Percentiles rank a stretch among this genome's conserved stretches.
phyloP scores from a whole-genome alignment of 805 yeast genomes.

The Saccharomycopsis schoenii region DNA sequence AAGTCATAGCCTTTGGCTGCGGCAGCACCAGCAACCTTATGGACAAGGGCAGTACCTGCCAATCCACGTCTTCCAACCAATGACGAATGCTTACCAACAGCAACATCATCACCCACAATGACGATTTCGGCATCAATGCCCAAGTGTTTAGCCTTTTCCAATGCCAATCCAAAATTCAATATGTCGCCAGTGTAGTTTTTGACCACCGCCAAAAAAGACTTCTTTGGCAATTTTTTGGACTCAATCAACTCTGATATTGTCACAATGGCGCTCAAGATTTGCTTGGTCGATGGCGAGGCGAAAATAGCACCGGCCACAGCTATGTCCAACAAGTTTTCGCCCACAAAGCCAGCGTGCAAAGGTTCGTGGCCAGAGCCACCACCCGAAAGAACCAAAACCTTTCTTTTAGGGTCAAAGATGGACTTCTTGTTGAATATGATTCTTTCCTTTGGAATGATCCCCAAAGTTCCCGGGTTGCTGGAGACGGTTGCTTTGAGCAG shows the following conservation, averaged over 20 bases:
- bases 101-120: slow-evolving; percentile 84
- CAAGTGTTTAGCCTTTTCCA: slow-evolving; percentile 72
- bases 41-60: slow-evolving; percentile 84
- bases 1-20: slow-evolving; percentile 37
- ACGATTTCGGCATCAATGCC: slow-evolving; percentile 67
- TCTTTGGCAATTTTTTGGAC: slow-evolving; percentile 29
- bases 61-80: slow-evolving; percentile 91
- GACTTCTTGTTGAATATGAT: slow-evolving; percentile 35
- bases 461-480: slow-evolving; percentile 41
- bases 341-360: slow-evolving; percentile 84
- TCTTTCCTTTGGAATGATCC: slow-evolving; percentile 44
- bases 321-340: slow-evolving; percentile 69
- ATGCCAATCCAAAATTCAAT: slow-evolving; percentile 84
- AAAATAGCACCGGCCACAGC: slow-evolving; percentile 90
- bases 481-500: slow-evolving; percentile 44
- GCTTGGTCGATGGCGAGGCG: slow-evolving; percentile 92
- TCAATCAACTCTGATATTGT: slow-evolving; percentile 26
- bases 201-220: slow-evolving; percentile 70
- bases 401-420: slow-evolving; percentile 26
- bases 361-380: slow-evolving; percentile 98
- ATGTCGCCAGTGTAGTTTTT: slow-evolving; percentile 95
- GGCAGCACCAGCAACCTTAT: slow-evolving; percentile 76
- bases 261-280: slow-evolving; percentile 57
- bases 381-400: slow-evolving; percentile 72
- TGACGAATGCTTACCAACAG: slow-evolving; percentile 85